These are phyloP conservation scores for Rhynchospora breviuscula DNA, from an alignment of 176 grass and related monocot genomes.

Conservation along the genomic window DNA sequence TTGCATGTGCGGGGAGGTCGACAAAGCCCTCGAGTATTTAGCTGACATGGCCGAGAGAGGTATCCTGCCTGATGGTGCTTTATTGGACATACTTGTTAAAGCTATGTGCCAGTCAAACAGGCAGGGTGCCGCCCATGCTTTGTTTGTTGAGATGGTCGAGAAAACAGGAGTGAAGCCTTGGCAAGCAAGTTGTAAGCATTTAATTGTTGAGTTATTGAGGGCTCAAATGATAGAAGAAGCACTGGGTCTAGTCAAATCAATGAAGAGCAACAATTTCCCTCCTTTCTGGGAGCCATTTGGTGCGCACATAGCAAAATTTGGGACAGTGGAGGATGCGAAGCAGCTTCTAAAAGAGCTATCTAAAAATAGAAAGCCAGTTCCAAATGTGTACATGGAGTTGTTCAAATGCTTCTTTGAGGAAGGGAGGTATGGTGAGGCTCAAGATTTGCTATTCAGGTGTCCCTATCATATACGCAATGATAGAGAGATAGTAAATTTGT, in stretches of 20 bases:
- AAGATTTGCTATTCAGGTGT: slow-evolving; percentile 73
- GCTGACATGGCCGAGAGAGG: slow-evolving; percentile 62
- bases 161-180: slow-evolving; percentile 44
- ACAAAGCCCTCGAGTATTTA: slow-evolving; percentile 53
- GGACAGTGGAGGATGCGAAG: slow-evolving; percentile 66
- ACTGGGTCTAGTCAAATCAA: slow-evolving; percentile 50
- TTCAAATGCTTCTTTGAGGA: slow-evolving; percentile 73
- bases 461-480: slow-evolving; percentile 73
- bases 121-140: slow-evolving; percentile 36
- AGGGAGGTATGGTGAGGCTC: slow-evolving; percentile 69
- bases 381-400: slow-evolving; percentile 44
- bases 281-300: slow-evolving; percentile 64
- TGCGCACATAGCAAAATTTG: slow-evolving; percentile 54
- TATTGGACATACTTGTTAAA: slow-evolving; percentile 71
- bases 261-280: slow-evolving; percentile 57
- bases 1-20: slow-evolving; percentile 49
- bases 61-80: slow-evolving; percentile 44
- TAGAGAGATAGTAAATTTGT: slow-evolving; percentile 43
- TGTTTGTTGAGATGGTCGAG: slow-evolving; percentile 77
- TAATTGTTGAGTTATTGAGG: slow-evolving; percentile 57
- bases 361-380: slow-evolving; percentile 30
- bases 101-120: slow-evolving; percentile 45
- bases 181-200: slow-evolving; percentile 54
- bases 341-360: slow-evolving; percentile 66
- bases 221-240: slow-evolving; percentile 62